Conservation (phyloP, 2,329 filamentous ascomycete species). For the Sphaerostilbella broomeana region DNA sequence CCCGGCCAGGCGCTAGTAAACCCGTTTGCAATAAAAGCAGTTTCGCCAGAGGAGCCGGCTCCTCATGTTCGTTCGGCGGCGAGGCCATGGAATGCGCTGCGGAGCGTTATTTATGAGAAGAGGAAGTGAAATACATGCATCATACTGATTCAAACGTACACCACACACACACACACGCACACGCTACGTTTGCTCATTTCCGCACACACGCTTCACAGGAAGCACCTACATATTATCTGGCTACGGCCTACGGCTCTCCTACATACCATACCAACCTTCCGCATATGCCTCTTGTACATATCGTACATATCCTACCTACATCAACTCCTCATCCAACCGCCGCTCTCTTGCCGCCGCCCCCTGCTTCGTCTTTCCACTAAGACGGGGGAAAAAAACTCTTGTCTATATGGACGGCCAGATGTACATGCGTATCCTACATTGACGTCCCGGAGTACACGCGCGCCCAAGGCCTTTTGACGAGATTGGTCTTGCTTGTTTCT, state of each 20-base stretch:
- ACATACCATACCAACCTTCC: constrained; percentile 3
- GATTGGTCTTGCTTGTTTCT: constrained; percentile 8
- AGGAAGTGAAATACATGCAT: too few species aligned
- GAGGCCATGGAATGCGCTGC: constrained; percentile 16
- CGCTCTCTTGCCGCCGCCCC: constrained; percentile 4
- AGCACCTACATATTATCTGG: constrained; percentile 3
- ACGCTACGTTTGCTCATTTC: constrained; percentile 1
- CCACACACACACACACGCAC: constrained; percentile 3
- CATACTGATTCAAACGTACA: constrained; percentile 2
- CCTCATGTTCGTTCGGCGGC: constrained; percentile 41
- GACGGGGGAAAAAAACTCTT: constrained; percentile 1
- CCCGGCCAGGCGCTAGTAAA: constrained; percentile 44
- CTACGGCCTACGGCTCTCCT: too few species aligned
- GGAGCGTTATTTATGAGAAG: constrained; percentile 9
- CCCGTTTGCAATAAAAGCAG: constrained; percentile 57
- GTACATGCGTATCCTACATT: constrained; percentile 5
- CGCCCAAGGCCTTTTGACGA: constrained; percentile 8
- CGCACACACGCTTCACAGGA: constrained; percentile 2
- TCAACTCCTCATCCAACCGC: constrained; percentile 2
- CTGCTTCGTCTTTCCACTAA: constrained; percentile 9
- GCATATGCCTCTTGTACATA: constrained; percentile 1
- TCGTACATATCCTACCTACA: constrained; percentile 1
- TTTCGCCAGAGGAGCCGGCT: constrained; percentile 43
- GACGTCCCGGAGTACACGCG: constrained; percentile 11
- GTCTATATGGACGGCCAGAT: constrained; percentile 1